These are phyloP conservation scores for Zygosaccharomyces gambellarensis DNA, from an alignment of 805 yeast species.

Conservation along the genomic window DNA sequence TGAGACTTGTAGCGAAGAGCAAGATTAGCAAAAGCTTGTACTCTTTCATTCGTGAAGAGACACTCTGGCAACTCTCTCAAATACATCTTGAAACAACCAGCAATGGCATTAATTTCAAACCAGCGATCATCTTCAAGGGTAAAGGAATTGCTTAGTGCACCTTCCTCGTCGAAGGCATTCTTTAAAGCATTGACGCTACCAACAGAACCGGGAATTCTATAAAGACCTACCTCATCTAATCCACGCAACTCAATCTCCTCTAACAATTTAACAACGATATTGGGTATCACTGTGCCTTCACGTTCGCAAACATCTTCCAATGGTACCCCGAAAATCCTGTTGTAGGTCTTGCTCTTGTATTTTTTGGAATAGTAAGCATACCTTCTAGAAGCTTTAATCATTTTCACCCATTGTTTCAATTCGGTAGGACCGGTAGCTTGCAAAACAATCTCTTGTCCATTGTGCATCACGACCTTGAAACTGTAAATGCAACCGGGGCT, in stretches of 20 bases:
- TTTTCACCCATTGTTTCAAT: conserved; percentile 67
- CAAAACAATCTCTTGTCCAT: conserved; percentile 53
- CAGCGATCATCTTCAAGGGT: conserved; percentile 51
- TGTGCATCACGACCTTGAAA: conserved; percentile 42
- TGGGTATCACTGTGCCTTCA: conserved; percentile 60
- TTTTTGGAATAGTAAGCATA: conserved; percentile 41
- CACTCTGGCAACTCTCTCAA: conserved; percentile 86
- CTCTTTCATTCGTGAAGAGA: conserved; percentile 60
- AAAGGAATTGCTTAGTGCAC: conserved; percentile 39
- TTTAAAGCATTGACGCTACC: conserved; percentile 52
- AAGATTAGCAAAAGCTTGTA: conserved; percentile 48
- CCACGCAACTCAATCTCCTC: conserved; percentile 83
- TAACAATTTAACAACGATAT: conserved; percentile 58
- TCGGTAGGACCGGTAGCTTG: conserved; percentile 63
- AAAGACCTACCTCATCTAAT: conserved; percentile 83
- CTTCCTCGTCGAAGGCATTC: conserved; percentile 48
- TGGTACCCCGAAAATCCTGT: conserved; percentile 82
- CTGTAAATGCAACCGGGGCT: conserved; percentile 21
- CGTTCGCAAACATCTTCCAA: conserved; percentile 68
- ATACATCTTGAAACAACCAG: conserved; percentile 81
- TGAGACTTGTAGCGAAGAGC: conserved; percentile 25
- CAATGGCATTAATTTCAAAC: conserved; percentile 80
- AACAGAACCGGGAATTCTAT: conserved; percentile 65
- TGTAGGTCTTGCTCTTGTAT: conserved; percentile 38
- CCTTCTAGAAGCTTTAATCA: conserved; percentile 38